These are phyloP conservation scores for Hymenoscyphus repandus DNA, from an alignment of 2,329 filamentous ascomycete species.

Conservation along the genomic window DNA sequence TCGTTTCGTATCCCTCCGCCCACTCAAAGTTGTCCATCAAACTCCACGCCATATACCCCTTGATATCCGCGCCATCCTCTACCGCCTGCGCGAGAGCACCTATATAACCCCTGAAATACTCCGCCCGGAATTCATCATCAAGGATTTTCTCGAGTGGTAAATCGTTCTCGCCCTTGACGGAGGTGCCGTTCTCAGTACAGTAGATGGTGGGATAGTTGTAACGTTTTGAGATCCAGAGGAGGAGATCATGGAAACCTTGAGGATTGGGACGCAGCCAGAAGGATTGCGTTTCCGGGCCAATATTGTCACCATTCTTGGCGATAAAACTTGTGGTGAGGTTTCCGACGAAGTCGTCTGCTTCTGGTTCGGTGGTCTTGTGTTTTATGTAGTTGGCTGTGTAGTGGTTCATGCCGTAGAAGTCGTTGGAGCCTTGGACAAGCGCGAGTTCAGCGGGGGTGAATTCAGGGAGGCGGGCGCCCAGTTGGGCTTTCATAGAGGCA, in stretches of 20 bases:
- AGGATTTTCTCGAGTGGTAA: slow-evolving; percentile 65
- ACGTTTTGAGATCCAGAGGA: slow-evolving; percentile 71
- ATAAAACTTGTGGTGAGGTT: slow-evolving; percentile 69
- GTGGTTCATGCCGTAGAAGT: slow-evolving; percentile 94
- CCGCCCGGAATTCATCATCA: slow-evolving; percentile 73
- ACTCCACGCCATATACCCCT: slow-evolving; percentile 81
- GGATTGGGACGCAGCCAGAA: slow-evolving; percentile 75
- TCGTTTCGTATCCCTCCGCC: slow-evolving; percentile 82
- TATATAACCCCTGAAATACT: slow-evolving; percentile 76
- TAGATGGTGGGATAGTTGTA: slow-evolving; percentile 76
- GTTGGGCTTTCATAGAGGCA: slow-evolving; percentile 74
- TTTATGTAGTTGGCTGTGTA: slow-evolving; percentile 87
- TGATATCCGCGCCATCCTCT: slow-evolving; percentile 71
- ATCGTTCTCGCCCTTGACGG: slow-evolving; percentile 77
- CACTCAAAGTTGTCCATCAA: slow-evolving; percentile 59
- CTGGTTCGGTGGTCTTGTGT: slow-evolving; percentile 57
- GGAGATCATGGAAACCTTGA: slow-evolving; percentile 69
- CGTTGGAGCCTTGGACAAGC: slow-evolving; percentile 79
- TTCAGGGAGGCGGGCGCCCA: slow-evolving; percentile 69
- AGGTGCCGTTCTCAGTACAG: slow-evolving; percentile 85
- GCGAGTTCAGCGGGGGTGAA: slow-evolving; percentile 68
- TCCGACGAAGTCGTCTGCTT: slow-evolving; percentile 64
- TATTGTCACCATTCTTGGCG: slow-evolving; percentile 66
- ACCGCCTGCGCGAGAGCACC: slow-evolving; percentile 69
- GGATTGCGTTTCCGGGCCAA: slow-evolving; percentile 78